phyloP scores from a whole-genome alignment of 352 stramenopile genomes.

The Phytophthora vignae region DNA sequence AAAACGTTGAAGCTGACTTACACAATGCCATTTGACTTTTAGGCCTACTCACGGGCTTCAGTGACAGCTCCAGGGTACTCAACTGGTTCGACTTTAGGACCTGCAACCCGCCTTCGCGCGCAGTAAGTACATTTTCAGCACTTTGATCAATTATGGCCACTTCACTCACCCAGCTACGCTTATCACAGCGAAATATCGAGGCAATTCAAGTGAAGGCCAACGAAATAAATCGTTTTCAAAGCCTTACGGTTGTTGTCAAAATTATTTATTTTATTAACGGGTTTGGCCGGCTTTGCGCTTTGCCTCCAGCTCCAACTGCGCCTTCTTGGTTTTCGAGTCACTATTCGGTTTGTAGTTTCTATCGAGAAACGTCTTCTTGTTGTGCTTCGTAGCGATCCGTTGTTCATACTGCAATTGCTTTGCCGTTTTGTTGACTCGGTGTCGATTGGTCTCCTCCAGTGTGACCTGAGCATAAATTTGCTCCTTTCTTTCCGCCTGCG shows the following conservation, averaged over 20 bases:
- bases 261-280: conserved; percentile 7
- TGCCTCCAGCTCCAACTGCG: conserved; percentile 54
- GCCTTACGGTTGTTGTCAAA: background rate
- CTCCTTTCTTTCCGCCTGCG: conserved; percentile 56
- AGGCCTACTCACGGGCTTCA: conserved; percentile 13
- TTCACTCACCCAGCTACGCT: conserved; percentile 5
- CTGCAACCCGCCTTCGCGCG: conserved; percentile 23
- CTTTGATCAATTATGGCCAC: background rate
- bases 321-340: conserved; percentile 68
- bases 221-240: too few species aligned
- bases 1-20: background rate
- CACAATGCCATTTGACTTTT: background rate
- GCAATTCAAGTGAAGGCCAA: background rate
- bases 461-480: conserved; percentile 59
- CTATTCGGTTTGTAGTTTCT: conserved; percentile 62
- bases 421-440: conserved; percentile 51
- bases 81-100: conserved; percentile 12
- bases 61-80: conserved; percentile 15
- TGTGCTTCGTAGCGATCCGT: conserved; percentile 58
- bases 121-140: conserved; percentile 20
- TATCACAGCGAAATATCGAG: conserved; percentile 17
- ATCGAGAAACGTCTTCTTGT: conserved; percentile 65
- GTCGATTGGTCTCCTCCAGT: conserved; percentile 41
- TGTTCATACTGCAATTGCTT: conserved; percentile 81
- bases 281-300: conserved; percentile 32